Evolutionary conservation across 2,329 filamentous ascomycete species (phyloP).

Genomic region (Pseudogymnoascus verrucosus): DNA sequence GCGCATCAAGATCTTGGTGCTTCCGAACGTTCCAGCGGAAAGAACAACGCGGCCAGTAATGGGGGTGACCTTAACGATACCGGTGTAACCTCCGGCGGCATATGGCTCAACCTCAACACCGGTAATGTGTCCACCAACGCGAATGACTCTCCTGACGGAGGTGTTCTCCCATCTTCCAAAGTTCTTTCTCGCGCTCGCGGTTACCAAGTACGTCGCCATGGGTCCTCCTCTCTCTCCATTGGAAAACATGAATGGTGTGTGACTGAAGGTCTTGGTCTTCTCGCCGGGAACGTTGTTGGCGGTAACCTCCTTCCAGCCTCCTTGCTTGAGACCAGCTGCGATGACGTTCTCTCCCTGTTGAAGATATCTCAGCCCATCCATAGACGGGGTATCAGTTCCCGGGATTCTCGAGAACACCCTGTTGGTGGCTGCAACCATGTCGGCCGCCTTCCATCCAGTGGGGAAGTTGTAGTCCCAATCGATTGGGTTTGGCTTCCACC

Average conservation of each 20-base stretch:
- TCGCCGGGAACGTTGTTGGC: constrained; percentile 40
- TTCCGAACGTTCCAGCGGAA: constrained; percentile 4
- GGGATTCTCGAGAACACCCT: constrained; percentile 61
- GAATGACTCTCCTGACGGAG: constrained; percentile 55
- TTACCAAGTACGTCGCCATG: constrained; percentile 60
- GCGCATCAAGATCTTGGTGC: constrained; percentile 41
- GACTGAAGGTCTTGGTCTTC: constrained; percentile 57
- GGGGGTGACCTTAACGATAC: constrained; percentile 34
- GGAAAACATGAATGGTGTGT: constrained; percentile 57
- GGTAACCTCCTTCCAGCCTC: constrained; percentile 43
- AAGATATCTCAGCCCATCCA: constrained; percentile 56
- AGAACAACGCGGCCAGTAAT: constrained; percentile 29
- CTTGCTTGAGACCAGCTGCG: constrained; percentile 36
- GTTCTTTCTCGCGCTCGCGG: constrained; percentile 49
- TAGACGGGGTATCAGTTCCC: constrained; percentile 56
- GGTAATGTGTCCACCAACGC: constrained; percentile 50
- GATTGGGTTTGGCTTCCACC: constrained; percentile 52
- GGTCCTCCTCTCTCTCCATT: constrained; percentile 60
- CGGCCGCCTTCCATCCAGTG: constrained; percentile 58
- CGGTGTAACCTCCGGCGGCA: constrained; percentile 44
- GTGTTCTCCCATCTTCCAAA: constrained; percentile 60
- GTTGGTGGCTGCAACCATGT: constrained; percentile 50
- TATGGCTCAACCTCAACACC: constrained; percentile 58
- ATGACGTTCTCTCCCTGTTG: constrained; percentile 57
- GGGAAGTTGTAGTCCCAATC: constrained; percentile 65